phyloP scores from a whole-genome alignment of 75 land plant genomes.

The Selaginella tamariscina region DNA sequence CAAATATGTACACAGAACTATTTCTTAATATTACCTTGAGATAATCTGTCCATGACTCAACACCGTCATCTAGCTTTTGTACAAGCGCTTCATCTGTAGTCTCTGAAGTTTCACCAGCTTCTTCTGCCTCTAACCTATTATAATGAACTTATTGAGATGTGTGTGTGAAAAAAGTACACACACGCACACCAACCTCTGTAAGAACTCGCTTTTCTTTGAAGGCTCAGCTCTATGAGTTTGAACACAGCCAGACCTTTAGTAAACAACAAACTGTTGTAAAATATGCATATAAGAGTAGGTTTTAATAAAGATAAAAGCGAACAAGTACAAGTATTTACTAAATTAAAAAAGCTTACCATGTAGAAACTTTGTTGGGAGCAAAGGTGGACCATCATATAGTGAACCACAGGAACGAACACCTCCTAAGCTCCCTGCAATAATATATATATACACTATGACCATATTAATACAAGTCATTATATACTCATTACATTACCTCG shows the following conservation, averaged over 20 bases:
- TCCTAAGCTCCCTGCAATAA: slow-evolving; percentile 69
- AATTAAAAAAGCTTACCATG: not conserved
- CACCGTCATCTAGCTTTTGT: slow-evolving; percentile 48
- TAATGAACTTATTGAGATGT: too few relatives aligned
- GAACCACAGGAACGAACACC: slow-evolving; percentile 65
- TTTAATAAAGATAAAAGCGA: too few relatives aligned
- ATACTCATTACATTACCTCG: slow-evolving; percentile 39
- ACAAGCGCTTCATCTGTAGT: slow-evolving; percentile 25
- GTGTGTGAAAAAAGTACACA: too few relatives aligned
- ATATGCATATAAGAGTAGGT: too few relatives aligned
- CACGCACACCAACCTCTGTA: too few relatives aligned
- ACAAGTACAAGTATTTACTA: too few relatives aligned
- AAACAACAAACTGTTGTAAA: too few relatives aligned
- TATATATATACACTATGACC: not conserved
- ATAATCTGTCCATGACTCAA: slow-evolving; percentile 81
- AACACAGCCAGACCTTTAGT: slow-evolving; percentile 57
- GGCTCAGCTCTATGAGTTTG: slow-evolving; percentile 46
- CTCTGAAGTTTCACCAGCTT: slow-evolving; percentile 20
- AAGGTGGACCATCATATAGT: slow-evolving; percentile 27
- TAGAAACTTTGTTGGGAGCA: not conserved
- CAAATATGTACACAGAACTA: too few relatives aligned
- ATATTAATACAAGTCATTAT: not conserved
- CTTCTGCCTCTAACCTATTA: slow-evolving; percentile 69
- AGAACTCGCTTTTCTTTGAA: slow-evolving; percentile 50
- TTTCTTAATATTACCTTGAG: too few relatives aligned